Evolutionary conservation across 176 grass and related monocot species (phyloP).

Genomic region (Tillandsia leiboldiana): DNA sequence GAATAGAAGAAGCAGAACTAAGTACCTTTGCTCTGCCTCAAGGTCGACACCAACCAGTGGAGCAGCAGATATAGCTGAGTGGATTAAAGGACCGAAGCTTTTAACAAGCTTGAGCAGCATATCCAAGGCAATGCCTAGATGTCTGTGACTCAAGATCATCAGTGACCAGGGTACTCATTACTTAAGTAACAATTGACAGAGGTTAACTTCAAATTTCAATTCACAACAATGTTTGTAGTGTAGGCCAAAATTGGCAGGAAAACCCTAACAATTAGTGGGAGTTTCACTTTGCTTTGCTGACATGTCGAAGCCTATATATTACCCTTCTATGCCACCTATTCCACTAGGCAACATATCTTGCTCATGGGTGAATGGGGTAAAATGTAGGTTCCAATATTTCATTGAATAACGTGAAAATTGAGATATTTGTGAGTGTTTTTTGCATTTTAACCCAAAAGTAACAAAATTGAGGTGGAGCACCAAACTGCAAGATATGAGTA

Average conservation of each 20-base stretch:
- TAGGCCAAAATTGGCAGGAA: neutral
- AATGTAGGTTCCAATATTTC: no score
- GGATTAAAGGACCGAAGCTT: conserved; percentile 48
- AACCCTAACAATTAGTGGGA: neutral
- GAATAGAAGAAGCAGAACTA: conserved; percentile 3
- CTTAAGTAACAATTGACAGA: neutral
- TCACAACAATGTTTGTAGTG: neutral
- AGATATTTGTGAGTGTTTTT: no score
- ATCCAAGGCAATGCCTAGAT: conserved; percentile 47
- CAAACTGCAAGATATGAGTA: no score
- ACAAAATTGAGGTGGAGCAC: no score
- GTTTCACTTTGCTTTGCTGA: neutral
- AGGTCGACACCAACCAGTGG: conserved; percentile 48
- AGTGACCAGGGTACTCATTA: neutral
- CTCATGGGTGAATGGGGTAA: no score
- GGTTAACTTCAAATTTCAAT: neutral
- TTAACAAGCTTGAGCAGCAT: conserved; percentile 41
- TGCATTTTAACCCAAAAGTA: no score
- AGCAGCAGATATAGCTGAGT: conserved; percentile 37
- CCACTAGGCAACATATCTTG: no score
- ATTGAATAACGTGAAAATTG: no score
- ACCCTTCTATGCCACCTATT: no score
- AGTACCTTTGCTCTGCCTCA: conserved; percentile 49
- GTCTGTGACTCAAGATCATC: conserved; percentile 21
- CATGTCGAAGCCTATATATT: neutral